These are phyloP conservation scores for Botrytis pseudocinerea DNA, from an alignment of 2,329 filamentous ascomycete species.

Conservation along the genomic window DNA sequence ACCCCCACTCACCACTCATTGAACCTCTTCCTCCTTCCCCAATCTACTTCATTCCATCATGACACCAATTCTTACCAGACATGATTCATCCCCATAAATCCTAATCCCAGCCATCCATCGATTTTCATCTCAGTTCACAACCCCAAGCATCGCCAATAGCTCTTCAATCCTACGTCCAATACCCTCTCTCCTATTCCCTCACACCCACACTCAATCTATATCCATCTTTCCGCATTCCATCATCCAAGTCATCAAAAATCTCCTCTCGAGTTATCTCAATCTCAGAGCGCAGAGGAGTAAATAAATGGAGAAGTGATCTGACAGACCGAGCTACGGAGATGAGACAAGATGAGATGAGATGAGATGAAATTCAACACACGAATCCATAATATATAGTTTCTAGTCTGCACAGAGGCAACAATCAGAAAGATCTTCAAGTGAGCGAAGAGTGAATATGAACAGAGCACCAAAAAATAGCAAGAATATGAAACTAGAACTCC, in stretches of 20 bases:
- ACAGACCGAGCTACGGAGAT: neutral
- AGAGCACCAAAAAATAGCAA: neutral
- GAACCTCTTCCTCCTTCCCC: neutral
- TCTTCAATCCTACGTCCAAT: neutral
- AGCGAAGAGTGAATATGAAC: neutral
- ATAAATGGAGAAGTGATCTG: neutral
- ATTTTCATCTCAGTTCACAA: neutral
- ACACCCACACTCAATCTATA: neutral
- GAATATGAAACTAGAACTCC: neutral
- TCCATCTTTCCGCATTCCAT: neutral
- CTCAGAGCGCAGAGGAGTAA: neutral
- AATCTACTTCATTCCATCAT: neutral
- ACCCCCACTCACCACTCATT: neutral
- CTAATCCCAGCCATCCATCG: neutral
- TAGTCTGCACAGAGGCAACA: fast-evolving
- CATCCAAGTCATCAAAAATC: neutral
- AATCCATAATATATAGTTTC: neutral
- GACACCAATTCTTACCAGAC: neutral
- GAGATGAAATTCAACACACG: neutral
- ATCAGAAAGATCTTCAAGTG: neutral
- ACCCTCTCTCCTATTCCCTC: neutral
- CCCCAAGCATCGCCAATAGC: neutral
- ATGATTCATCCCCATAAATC: neutral
- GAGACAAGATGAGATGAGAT: neutral
- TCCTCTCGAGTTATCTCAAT: neutral